A percentile compares a stretch with the other conserved stretches of the same genome.
phyloP scores from a whole-genome alignment of 768 basidiomycete species.

The Agrocybe chaxingu region DNA sequence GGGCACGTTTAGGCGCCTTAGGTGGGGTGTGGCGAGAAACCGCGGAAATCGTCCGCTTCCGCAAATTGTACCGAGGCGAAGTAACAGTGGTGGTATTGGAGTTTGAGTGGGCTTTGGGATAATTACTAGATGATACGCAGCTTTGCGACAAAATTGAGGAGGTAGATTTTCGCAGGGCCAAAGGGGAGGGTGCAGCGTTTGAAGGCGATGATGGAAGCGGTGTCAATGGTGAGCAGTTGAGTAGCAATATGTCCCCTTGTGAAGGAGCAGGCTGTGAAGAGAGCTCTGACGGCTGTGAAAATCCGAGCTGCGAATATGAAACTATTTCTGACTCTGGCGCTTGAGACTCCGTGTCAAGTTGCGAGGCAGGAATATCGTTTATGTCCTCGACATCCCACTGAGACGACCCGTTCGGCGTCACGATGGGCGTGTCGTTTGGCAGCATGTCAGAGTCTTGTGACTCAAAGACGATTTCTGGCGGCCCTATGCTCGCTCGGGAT shows the following conservation, averaged over 20 bases:
- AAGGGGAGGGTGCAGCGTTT: not conserved
- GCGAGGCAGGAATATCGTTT: constrained; percentile 31
- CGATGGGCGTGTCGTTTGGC: constrained; percentile 44
- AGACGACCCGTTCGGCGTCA: constrained; percentile 55
- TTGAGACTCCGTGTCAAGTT: constrained; percentile 29
- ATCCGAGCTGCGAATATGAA: constrained; percentile 34
- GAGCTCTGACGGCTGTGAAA: constrained; percentile 8
- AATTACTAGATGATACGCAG: constrained; percentile 1
- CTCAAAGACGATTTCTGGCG: constrained; percentile 25
- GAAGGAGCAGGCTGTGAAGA: constrained; percentile 5
- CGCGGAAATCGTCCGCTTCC: no score
- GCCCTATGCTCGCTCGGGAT: constrained; percentile 15
- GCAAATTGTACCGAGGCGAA: no score
- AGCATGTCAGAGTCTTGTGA: not conserved
- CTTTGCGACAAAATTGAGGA: constrained; percentile 13
- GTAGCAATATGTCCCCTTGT: not conserved
- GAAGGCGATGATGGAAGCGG: constrained; percentile 7
- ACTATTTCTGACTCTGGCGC: constrained; percentile 22
- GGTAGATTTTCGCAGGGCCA: not conserved
- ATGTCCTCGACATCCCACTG: constrained; percentile 33
- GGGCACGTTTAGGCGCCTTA: no score
- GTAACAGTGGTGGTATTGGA: no score
- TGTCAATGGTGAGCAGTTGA: constrained; percentile 15
- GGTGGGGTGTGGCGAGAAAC: no score
- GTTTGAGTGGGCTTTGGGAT: no score